Conservation (phyloP, 495 filamentous ascomycete genomes). For the Trichoderma gamsii region DNA sequence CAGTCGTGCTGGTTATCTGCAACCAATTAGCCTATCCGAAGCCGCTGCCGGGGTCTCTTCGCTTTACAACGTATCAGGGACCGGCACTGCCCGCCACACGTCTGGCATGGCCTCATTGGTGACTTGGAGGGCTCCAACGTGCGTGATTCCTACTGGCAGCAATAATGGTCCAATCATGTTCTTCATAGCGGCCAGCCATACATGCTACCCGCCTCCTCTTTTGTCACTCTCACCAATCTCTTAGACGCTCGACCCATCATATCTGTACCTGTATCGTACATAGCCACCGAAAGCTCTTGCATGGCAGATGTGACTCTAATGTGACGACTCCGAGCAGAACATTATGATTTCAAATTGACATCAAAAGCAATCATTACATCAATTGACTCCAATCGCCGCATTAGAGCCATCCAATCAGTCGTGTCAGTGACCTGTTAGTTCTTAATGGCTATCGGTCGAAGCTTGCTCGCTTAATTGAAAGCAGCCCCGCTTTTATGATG, state of each 20-base stretch:
- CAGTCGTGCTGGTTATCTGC: neutral
- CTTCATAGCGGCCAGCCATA: neutral
- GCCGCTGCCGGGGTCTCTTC: neutral
- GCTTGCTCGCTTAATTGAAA: conserved; percentile 1
- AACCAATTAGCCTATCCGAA: neutral
- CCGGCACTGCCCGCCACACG: neutral
- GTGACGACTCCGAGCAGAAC: neutral
- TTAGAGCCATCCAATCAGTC: neutral
- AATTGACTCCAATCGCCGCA: neutral
- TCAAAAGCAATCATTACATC: neutral
- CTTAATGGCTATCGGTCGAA: neutral
- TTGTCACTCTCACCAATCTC: neutral
- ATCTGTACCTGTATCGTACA: neutral
- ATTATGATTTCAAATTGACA: too few species aligned
- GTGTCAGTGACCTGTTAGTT: neutral
- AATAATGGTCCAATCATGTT: neutral
- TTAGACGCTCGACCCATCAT: neutral
- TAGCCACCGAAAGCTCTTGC: neutral
- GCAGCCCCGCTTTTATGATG: conserved; percentile 5
- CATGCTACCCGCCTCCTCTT: neutral
- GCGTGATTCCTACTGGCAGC: conserved; percentile 3
- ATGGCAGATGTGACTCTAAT: conserved; percentile 6
- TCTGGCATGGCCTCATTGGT: neutral
- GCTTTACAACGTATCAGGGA: conserved; percentile 1
- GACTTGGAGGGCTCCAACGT: neutral